Evolutionary conservation across 23 red algal species (phyloP).

Genomic region (Agarophyton chilense): DNA sequence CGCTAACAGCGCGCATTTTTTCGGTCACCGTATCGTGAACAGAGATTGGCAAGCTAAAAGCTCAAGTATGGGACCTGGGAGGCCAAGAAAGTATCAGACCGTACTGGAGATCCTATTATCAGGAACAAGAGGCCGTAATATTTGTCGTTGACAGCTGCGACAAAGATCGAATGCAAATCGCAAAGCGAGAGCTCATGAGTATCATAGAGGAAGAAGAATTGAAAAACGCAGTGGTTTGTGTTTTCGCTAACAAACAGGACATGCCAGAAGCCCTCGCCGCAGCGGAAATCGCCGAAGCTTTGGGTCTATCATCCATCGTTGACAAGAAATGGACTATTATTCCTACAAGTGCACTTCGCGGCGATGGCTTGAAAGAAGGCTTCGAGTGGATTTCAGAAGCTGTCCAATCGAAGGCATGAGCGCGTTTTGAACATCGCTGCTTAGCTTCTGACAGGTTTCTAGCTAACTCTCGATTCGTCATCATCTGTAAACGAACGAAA

Average conservation of each 20-base stretch:
- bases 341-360: slow-evolving; percentile 79
- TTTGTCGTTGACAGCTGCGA: slow-evolving; percentile 99
- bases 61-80: slow-evolving; percentile 98
- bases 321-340: slow-evolving; percentile 99
- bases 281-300: slow-evolving; percentile 82
- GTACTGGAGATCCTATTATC: slow-evolving; percentile 97
- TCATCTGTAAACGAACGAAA: slow-evolving; percentile 15
- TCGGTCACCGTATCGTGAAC: background rate
- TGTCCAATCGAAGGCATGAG: slow-evolving; percentile 46
- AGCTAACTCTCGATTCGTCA: slow-evolving; percentile 11
- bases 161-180: slow-evolving; percentile 80
- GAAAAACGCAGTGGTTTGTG: slow-evolving; percentile 80
- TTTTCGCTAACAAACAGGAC: slow-evolving; percentile 99
- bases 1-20: background rate
- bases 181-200: slow-evolving; percentile 86
- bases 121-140: slow-evolving; percentile 94
- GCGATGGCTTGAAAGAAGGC: slow-evolving; percentile 91
- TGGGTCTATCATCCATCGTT: slow-evolving; percentile 77
- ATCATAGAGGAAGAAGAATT: slow-evolving; percentile 97
- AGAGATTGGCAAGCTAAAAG: slow-evolving; percentile 93
- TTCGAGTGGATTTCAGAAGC: slow-evolving; percentile 92
- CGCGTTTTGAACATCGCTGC: background rate
- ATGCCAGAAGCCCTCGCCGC: slow-evolving; percentile 68
- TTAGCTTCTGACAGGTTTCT: slow-evolving; percentile 8
- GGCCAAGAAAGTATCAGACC: slow-evolving; percentile 95